phyloP scores from a whole-genome alignment of 2,329 filamentous ascomycete genomes.

The Botryotinia calthae region DNA sequence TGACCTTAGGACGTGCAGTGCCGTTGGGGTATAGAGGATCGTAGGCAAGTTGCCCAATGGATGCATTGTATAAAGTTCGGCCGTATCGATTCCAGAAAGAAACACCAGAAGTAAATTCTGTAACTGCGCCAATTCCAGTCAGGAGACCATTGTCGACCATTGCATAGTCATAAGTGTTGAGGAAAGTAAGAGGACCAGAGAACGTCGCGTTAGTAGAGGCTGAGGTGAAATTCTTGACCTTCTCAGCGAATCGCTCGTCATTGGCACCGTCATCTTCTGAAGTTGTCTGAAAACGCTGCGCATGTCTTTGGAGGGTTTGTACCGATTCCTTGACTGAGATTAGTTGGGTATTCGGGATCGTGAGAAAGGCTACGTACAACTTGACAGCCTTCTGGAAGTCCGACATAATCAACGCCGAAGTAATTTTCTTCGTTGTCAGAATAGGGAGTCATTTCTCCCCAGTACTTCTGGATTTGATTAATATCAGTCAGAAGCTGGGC shows the following conservation, averaged over 20 bases:
- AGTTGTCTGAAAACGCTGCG: constrained; percentile 50
- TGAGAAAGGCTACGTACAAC: constrained; percentile 37
- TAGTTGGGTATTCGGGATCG: not conserved
- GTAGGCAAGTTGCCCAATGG: constrained; percentile 48
- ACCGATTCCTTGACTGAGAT: constrained; percentile 36
- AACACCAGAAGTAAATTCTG: constrained; percentile 50
- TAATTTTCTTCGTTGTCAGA: constrained; percentile 45
- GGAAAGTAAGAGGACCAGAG: constrained; percentile 49
- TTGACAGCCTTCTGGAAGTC: constrained; percentile 53
- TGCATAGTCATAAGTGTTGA: constrained; percentile 52
- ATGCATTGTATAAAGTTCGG: constrained; percentile 51
- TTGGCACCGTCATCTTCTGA: constrained; percentile 47
- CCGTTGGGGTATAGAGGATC: constrained; percentile 46
- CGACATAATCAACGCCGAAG: constrained; percentile 49
- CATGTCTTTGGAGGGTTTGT: constrained; percentile 54
- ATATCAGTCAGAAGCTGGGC: constrained; percentile 36
- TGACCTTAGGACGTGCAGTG: constrained; percentile 48
- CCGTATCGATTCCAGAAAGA: constrained; percentile 56
- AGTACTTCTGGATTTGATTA: constrained; percentile 38
- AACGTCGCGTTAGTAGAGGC: constrained; percentile 40
- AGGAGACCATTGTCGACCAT: constrained; percentile 44
- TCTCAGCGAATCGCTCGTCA: constrained; percentile 48
- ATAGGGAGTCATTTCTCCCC: constrained; percentile 50
- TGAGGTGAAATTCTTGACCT: constrained; percentile 47
- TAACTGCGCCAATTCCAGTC: constrained; percentile 49